Conservation (phyloP, 108 stramenopile genomes). For the Seminavis robusta region DNA sequence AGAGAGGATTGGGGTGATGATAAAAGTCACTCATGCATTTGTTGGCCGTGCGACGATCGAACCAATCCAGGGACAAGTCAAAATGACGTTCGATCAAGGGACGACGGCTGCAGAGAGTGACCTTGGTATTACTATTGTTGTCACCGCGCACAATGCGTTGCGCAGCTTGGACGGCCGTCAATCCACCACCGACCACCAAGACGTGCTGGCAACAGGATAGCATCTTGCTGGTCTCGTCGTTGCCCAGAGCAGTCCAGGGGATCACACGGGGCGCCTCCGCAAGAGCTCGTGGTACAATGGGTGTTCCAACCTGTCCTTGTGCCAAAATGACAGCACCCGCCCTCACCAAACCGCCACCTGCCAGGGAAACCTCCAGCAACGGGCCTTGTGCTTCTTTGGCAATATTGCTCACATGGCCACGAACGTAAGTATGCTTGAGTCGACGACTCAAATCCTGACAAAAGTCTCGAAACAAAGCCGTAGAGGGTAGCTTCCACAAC, state of each 20-base stretch:
- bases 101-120: slow-evolving; percentile 47
- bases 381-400: too few relatives aligned
- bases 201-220: slow-evolving; percentile 2
- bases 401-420: too few relatives aligned
- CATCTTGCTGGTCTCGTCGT: slow-evolving; percentile 8
- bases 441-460: slow-evolving; percentile 33
- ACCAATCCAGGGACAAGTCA: slow-evolving; percentile 62
- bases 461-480: slow-evolving; percentile 59
- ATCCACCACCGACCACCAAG: slow-evolving; percentile 67
- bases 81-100: slow-evolving; percentile 54
- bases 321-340: slow-evolving; percentile 50
- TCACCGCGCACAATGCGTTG: slow-evolving; percentile 6
- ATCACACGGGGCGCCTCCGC: slow-evolving; percentile 3
- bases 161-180: slow-evolving; percentile 68
- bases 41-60: slow-evolving; percentile 44
- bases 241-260: slow-evolving; percentile 6
- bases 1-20: slow-evolving; percentile 24
- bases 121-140: neutral
- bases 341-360: slow-evolving; percentile 4
- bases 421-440: slow-evolving; percentile 36
- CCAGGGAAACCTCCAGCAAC: slow-evolving; percentile 8
- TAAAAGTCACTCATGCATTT: slow-evolving; percentile 57
- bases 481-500: slow-evolving; percentile 65
- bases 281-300: slow-evolving; percentile 31
- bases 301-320: slow-evolving; percentile 37